Conservation (phyloP, 2,329 filamentous ascomycete genomes). For the Gnomoniopsis smithogilvyi region DNA sequence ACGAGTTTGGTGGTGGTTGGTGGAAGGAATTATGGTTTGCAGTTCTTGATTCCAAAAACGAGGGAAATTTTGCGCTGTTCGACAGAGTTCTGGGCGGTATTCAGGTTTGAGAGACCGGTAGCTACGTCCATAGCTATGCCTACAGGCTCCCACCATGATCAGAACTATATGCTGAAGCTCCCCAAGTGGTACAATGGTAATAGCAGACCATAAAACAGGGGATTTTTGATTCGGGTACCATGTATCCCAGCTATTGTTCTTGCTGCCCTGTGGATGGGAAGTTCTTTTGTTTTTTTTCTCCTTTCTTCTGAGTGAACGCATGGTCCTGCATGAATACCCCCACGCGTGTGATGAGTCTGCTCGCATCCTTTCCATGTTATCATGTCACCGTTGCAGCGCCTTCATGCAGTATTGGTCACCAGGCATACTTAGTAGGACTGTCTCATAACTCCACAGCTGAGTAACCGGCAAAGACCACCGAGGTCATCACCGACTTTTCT, state of each 20-base stretch:
- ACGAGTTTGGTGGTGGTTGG: constrained; percentile 61
- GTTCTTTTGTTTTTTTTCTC: too few relatives aligned
- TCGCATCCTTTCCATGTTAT: too few relatives aligned
- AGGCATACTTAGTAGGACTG: too few relatives aligned
- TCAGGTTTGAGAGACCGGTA: constrained; percentile 22
- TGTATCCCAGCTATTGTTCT: too few relatives aligned
- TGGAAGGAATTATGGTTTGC: constrained; percentile 65
- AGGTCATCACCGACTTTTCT: background rate
- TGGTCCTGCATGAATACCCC: background rate
- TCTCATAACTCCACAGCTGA: background rate
- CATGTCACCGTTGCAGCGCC: too few relatives aligned
- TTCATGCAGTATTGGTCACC: too few relatives aligned
- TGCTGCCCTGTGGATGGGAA: too few relatives aligned
- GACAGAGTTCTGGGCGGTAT: constrained; percentile 34
- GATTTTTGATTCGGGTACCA: too few relatives aligned
- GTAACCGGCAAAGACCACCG: background rate
- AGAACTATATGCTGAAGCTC: too few relatives aligned
- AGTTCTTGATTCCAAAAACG: constrained; percentile 42
- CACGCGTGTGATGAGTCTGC: background rate
- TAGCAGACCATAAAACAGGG: too few relatives aligned
- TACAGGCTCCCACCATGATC: too few relatives aligned
- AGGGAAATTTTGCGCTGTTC: constrained; percentile 50
- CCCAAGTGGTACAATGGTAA: too few relatives aligned
- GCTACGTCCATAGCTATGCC: background rate
- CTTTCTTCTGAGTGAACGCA: background rate